These are phyloP conservation scores for Isoetes taiwanensis DNA, from an alignment of 75 land plant species.

Conservation along the genomic window DNA sequence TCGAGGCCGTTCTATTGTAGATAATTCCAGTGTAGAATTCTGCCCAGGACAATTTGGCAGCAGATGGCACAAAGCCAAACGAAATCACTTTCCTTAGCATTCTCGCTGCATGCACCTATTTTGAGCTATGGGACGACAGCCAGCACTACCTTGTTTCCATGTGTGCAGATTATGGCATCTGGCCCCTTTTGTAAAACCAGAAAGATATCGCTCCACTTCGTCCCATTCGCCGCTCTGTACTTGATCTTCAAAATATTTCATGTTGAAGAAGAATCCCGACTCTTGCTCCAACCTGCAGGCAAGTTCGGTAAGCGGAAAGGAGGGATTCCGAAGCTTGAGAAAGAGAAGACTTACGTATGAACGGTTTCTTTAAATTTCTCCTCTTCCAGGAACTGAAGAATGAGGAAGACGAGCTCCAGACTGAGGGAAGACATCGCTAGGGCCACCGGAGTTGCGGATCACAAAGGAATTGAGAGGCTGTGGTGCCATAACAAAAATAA, in stretches of 20 bases:
- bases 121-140: no score
- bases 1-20: no score
- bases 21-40: no score
- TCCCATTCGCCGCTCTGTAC: slow-evolving; percentile 39
- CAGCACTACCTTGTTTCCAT: no score
- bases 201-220: slow-evolving; percentile 32
- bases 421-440: slow-evolving; percentile 31
- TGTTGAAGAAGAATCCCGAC: slow-evolving; percentile 37
- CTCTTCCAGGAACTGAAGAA: slow-evolving; percentile 35
- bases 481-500: no score
- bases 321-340: neutral
- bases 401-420: slow-evolving; percentile 35
- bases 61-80: no score
- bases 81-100: no score
- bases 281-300: slow-evolving; percentile 36
- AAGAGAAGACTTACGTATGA: slow-evolving; percentile 17
- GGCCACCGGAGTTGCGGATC: no score
- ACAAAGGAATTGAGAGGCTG: no score
- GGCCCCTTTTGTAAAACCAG: slow-evolving; percentile 40
- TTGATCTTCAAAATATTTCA: slow-evolving; percentile 41
- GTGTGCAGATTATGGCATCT: no score
- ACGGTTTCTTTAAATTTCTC: slow-evolving; percentile 38
- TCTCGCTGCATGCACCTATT: no score
- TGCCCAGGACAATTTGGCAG: no score
- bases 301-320: neutral